Evolutionary conservation across 352 stramenopile genomes (phyloP).

Genomic region (Phytophthora uliginosa): DNA sequence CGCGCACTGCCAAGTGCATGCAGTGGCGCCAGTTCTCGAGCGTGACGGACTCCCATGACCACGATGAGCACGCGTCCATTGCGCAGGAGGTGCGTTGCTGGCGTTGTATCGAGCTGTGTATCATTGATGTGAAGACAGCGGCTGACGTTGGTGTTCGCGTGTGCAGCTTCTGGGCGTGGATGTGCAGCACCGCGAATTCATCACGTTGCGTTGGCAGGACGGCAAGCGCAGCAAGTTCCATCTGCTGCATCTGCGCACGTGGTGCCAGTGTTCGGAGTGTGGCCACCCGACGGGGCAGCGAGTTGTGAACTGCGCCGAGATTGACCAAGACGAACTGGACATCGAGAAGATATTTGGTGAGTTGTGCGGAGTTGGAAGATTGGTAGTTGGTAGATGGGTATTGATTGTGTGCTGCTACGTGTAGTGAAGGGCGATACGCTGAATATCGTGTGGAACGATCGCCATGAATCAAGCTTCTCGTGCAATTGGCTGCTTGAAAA

Average conservation of each 20-base stretch:
- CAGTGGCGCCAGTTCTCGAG: constrained; percentile 29
- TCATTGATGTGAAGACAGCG: background rate
- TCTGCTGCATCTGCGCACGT: constrained; percentile 79
- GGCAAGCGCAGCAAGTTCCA: constrained; percentile 78
- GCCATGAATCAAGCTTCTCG: constrained; percentile 76
- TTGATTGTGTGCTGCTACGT: constrained; percentile 4
- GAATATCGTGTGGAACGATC: constrained; percentile 78
- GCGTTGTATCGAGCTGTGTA: constrained; percentile 2
- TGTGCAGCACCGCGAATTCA: constrained; percentile 76
- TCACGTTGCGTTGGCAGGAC: constrained; percentile 85
- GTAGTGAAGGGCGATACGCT: constrained; percentile 78
- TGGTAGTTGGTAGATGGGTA: background rate
- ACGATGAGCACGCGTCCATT: constrained; percentile 31
- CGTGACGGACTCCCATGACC: constrained; percentile 12
- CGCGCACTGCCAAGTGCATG: constrained; percentile 2
- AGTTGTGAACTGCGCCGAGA: constrained; percentile 82
- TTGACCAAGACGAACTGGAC: constrained; percentile 57
- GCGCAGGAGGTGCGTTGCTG: constrained; percentile 29
- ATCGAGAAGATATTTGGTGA: constrained; percentile 84
- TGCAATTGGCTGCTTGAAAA: constrained; percentile 82
- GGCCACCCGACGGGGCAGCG: constrained; percentile 83
- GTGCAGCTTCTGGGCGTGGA: constrained; percentile 73
- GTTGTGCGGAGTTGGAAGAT: constrained; percentile 4
- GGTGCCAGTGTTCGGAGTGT: constrained; percentile 77
- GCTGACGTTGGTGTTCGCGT: constrained; percentile 3